Evolutionary conservation across 116 monocot genomes (phyloP), one percentile per base, ranked within the genome.

Genomic region (Zostera marina): DNA sequence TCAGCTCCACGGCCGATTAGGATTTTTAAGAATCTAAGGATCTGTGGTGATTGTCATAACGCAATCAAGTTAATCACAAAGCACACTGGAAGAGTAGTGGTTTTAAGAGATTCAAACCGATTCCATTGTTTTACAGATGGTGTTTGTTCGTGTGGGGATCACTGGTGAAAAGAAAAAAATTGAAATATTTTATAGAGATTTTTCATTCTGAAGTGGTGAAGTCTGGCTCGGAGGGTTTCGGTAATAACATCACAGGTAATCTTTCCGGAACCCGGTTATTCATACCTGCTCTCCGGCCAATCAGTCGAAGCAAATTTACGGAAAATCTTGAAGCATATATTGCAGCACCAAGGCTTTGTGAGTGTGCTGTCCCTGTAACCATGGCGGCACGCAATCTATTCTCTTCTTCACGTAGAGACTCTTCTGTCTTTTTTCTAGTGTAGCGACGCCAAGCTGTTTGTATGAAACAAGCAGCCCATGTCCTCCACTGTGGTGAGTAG

Each of bases 381-480:
- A 79, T 52, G 0, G 69, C 79, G 16, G 64, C 68, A 67, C 76
- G 76, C 59, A 76, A 20, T 63, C 62, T 73, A 38, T 60, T 62
- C 68, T 76, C 79, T 46, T 83, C 71, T 32, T 72, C 73, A 14
- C 16, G 46, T 23, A 84, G 53, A 9, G 71, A 65, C 32, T 79
- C 75, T 59, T 78, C 79, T 9, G 71, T 58, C 53, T 79, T 84
- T 71, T 63, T 79, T 42, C 70, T 73, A 8, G 65, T 26, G 59
- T 73, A 73, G 13, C 84, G 68, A 5, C 74, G 70, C 84, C 84
- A 84, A 9, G 76, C 79, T 19, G 79, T 76, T 65, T 84, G 84
- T 58, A 84, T 74, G 40, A 79, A 79, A 47, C 84, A 84, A 40
- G 84, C 84, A 45, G 79, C 79, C 84, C 84, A 84, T 19, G 79